Percentiles rank a stretch among this genome's conserved stretches.
Conservation (phyloP, 2,329 filamentous ascomycete species). For the Passalora sequoiae region DNA sequence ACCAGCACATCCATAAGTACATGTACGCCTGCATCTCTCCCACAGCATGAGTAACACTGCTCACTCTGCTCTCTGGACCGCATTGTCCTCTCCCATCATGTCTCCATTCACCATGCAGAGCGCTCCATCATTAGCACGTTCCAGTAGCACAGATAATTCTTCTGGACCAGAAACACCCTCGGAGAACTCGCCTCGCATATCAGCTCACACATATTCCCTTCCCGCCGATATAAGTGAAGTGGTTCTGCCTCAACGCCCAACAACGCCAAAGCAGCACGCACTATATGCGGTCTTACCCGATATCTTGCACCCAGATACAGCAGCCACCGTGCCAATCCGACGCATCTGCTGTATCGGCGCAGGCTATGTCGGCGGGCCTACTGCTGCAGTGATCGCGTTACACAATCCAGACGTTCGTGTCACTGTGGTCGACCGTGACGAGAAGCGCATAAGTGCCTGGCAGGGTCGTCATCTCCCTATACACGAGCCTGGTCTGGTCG, state of each 20-base stretch:
- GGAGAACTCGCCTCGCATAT: slow-evolving; percentile 16
- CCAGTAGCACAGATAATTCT: slow-evolving; percentile 14
- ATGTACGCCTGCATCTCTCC: no score
- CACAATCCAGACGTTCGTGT: slow-evolving; percentile 66
- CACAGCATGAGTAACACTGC: neutral
- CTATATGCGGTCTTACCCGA: slow-evolving; percentile 13
- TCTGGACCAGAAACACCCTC: slow-evolving; percentile 13
- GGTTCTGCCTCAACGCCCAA: slow-evolving; percentile 13
- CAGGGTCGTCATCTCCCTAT: slow-evolving; percentile 70
- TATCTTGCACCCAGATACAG: slow-evolving; percentile 20
- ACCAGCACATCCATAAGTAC: no score
- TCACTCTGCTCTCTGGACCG: neutral
- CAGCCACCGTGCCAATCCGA: slow-evolving; percentile 18
- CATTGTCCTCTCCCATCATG: slow-evolving; percentile 7
- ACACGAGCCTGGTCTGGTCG: slow-evolving; percentile 65
- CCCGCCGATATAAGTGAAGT: slow-evolving; percentile 14
- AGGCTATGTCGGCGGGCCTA: slow-evolving; percentile 69
- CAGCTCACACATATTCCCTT: slow-evolving; percentile 11
- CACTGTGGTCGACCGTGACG: slow-evolving; percentile 67
- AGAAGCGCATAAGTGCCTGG: slow-evolving; percentile 63
- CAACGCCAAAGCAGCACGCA: slow-evolving; percentile 11
- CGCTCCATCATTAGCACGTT: slow-evolving; percentile 16
- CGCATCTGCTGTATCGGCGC: slow-evolving; percentile 68
- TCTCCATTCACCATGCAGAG: slow-evolving; percentile 4
- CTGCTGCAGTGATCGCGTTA: slow-evolving; percentile 66